phyloP scores from a whole-genome alignment of 73 alveolate species.

The Paramecium biaurelia region DNA sequence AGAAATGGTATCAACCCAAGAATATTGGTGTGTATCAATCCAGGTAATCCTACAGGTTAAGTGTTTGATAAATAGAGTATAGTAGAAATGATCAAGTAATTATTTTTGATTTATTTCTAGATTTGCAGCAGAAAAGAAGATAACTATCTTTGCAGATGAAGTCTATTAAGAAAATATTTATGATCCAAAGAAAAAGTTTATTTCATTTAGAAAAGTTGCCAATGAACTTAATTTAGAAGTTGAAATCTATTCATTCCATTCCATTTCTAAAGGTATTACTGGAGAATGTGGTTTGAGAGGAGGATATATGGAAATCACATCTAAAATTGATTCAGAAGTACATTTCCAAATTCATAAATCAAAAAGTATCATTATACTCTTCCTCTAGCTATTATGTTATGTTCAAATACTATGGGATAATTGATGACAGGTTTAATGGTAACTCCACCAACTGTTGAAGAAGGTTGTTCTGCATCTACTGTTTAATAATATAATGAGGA shows the following conservation, averaged over 20 bases:
- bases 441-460: slow-evolving; percentile 73
- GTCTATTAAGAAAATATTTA: slow-evolving; percentile 97
- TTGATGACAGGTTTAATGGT: slow-evolving; percentile 72
- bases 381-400: slow-evolving; percentile 68
- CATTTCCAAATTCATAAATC: slow-evolving; percentile 75
- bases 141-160: slow-evolving; percentile 96
- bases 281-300: slow-evolving; percentile 98
- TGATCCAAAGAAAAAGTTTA: slow-evolving; percentile 72
- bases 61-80: slow-evolving; percentile 81
- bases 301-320: slow-evolving; percentile 80
- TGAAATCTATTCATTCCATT: slow-evolving; percentile 78
- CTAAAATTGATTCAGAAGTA: slow-evolving; percentile 72
- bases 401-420: slow-evolving; percentile 91
- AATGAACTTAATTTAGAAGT: slow-evolving; percentile 72
- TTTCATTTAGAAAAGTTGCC: slow-evolving; percentile 81
- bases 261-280: slow-evolving; percentile 86
- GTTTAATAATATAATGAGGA: slow-evolving; percentile 70
- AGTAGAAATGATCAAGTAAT: slow-evolving; percentile 71
- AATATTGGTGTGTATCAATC: slow-evolving; percentile 91
- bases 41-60: slow-evolving; percentile 98
- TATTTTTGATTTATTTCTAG: not conserved
- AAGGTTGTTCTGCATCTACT: slow-evolving; percentile 68
- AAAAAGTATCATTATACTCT: slow-evolving; percentile 23
- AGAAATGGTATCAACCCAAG: slow-evolving; percentile 79
- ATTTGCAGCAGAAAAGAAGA: slow-evolving; percentile 70